Base-by-base conservation (phyloP, 805 yeast genomes). In the Candida alai region DNA sequence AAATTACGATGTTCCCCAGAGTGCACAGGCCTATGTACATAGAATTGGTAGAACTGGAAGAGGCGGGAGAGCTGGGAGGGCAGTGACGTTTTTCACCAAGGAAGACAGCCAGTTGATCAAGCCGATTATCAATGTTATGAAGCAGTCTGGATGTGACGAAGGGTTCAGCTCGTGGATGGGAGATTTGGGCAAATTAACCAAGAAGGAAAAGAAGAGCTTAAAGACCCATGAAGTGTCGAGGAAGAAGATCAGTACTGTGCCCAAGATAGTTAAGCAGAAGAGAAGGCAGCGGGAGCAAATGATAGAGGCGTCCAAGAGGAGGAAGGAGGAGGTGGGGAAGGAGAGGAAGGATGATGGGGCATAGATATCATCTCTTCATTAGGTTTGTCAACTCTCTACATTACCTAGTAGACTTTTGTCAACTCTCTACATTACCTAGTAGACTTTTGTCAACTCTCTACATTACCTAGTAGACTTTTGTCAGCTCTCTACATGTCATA, bases 1-100 rank as follows among this genome's bases (percentile, higher is more conserved):
- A 45, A 93, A 93, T 61, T 93, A 93, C 58, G 99, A 93, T 60
- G 95, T 93, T 9, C 99, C 99, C 12, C 84, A 79, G 49, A 76
- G 83, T 28, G 87, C 97, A 1, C 97, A 90, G 58, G 82, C 96
- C 0, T 93, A 93, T 56, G 96, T 93, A 29, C 99, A 93, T 60
- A 78, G 99, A 64, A 86, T 93, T 50, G 99, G 99, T 60, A 83
- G 99, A 70, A 90, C 98, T 2, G 99, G 98, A 47, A 81, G 99
- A 71, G 96, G 87, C 35, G 96, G 95, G 1, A 77, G 83, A 40
- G 51, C 62, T 6, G 98, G 99, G 37, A 73, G 73, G 47, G 97
- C 97, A 0, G 76, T 93, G 13, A 93, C 98, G 0, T 80, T 89
- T 45, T 93, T 84, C 65, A 90, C 98, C 17, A 89, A 88, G 54